These are phyloP conservation scores for Leccinum subfulvum DNA, from an alignment of 1,284 basidiomycete genomes.

Conservation along the genomic window DNA sequence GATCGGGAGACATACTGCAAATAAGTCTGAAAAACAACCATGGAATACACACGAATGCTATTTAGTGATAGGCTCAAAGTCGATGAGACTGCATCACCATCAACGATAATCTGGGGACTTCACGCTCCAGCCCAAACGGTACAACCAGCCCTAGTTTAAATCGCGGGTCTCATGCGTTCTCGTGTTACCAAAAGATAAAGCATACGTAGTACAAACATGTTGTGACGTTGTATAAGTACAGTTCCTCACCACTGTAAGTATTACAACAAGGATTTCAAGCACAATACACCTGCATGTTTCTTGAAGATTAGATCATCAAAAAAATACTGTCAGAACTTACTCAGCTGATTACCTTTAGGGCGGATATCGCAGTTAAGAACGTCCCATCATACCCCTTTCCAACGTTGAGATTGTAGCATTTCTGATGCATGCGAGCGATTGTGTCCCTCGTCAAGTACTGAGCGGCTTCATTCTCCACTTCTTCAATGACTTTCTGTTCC, in stretches of 20 bases:
- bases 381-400: not conserved
- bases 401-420: not conserved
- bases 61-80: too few relatives aligned
- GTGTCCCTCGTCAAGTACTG: not conserved
- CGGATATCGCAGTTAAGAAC: not conserved
- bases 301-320: not conserved
- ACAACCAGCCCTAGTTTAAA: too few relatives aligned
- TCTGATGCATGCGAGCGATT: not conserved
- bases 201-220: too few relatives aligned
- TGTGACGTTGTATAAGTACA: not conserved
- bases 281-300: not conserved
- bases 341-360: not conserved
- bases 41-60: too few relatives aligned
- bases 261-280: not conserved
- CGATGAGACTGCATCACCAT: too few relatives aligned
- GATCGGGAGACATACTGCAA: too few relatives aligned
- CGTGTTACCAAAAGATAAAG: too few relatives aligned
- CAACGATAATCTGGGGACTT: too few relatives aligned
- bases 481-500: not conserved
- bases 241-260: not conserved
- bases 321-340: not conserved
- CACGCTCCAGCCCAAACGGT: too few relatives aligned
- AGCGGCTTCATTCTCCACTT: not conserved
- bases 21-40: too few relatives aligned
- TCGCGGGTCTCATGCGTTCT: too few relatives aligned